Conservation (phyloP, 1,139 yeast genomes). For the Nakaseomyces bracarensis region DNA sequence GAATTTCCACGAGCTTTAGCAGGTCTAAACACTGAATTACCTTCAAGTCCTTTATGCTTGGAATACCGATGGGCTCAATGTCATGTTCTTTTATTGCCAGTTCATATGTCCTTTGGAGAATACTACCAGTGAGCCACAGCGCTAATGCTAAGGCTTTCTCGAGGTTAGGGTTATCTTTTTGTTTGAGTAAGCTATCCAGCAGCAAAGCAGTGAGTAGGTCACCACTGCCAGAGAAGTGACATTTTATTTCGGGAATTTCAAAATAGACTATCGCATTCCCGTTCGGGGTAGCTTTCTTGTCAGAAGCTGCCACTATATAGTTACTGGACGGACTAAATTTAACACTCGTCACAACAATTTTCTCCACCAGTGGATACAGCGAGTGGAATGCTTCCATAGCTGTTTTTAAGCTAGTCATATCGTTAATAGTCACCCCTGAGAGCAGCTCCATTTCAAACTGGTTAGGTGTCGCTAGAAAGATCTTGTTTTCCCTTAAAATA, state of each 20-base stretch:
- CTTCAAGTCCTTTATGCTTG: slow-evolving; percentile 31
- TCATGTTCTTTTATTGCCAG: slow-evolving; percentile 13
- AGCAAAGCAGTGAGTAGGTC: slow-evolving; percentile 79
- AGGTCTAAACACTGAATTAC: slow-evolving; percentile 31
- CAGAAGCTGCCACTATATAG: slow-evolving; percentile 49
- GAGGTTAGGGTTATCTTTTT: slow-evolving; percentile 9
- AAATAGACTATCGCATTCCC: slow-evolving; percentile 26
- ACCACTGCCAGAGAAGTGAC: slow-evolving; percentile 88
- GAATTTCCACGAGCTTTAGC: slow-evolving; percentile 10
- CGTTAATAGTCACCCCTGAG: slow-evolving; percentile 44
- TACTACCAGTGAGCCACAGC: slow-evolving; percentile 30
- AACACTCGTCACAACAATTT: slow-evolving; percentile 65
- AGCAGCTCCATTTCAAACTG: slow-evolving; percentile 81
- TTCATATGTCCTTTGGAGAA: slow-evolving; percentile 30
- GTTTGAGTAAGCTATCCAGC: slow-evolving; percentile 45
- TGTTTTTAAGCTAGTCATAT: slow-evolving; percentile 35
- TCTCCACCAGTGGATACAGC: slow-evolving; percentile 42
- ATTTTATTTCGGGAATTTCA: slow-evolving; percentile 49
- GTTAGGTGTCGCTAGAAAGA: slow-evolving; percentile 77
- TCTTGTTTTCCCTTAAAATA: slow-evolving; percentile 44
- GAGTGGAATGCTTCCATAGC: slow-evolving; percentile 46
- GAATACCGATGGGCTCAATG: neutral
- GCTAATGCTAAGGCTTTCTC: slow-evolving; percentile 28
- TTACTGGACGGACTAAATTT: slow-evolving; percentile 24
- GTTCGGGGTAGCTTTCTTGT: too few species aligned